Base-by-base conservation (phyloP, 2,329 filamentous ascomycete genomes). In the Chaetomiaceae sp. region DNA sequence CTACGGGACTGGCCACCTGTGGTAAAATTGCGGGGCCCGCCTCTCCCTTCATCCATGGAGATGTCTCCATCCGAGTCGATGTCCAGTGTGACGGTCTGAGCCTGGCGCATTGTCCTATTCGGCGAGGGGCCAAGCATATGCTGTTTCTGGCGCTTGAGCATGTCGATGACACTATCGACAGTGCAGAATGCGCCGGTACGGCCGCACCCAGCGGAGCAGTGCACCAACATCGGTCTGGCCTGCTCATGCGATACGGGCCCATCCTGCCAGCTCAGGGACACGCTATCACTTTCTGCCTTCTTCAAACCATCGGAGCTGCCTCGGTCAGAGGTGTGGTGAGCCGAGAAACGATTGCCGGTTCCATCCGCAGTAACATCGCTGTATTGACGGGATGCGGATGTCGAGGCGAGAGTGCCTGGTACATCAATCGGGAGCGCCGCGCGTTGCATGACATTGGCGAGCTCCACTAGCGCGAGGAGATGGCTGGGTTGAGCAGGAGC, bases 111-210 rank as follows among this genome's bases (percentile, higher is more conserved):
- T 21, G 62, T 58, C 33, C 69, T 69, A 8, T 67, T 67, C 34
- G 57, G 54, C 1, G 61, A 55, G 23, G 48, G 48, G 30, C 55
- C 54, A 21, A 60, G 44, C n/a, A 60, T 51, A 37, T 58, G 61
- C 47, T 74, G 68, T 29, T 75, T 80, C 69, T 96, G 90, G n/a
- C 89, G 84, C 73, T 96, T 96, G 55, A 99, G 74, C 88, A 96
- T 95, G 69, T 96, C 91, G 52, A 97, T 86, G 8, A 97, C 94
- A 34, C 87, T 92, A 67, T 97, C 94, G 14, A 97, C 90, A 0
- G 94, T 95, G 68, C 94, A 97, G 66, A 97, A 99, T 0, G 94
- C 92, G 3, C 94, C 94, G 0, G 94, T 99, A 13, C 94, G 86
- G 0, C 94, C 94, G 70, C 94, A 99, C 0, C 94, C 94, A 4